Conservation (phyloP, 345 rosid species). For the Leavenworthia alabamica region DNA sequence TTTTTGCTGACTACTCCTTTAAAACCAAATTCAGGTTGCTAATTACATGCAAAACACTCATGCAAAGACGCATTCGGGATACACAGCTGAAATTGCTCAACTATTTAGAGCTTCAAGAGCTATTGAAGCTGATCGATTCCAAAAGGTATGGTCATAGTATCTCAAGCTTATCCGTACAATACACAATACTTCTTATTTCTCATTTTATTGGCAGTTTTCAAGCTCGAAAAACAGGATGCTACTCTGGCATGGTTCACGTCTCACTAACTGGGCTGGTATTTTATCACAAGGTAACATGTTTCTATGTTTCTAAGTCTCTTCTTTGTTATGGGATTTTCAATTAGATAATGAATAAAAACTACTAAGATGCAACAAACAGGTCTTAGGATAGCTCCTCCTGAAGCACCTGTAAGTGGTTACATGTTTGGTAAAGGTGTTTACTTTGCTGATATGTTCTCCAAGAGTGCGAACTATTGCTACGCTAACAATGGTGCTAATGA, state of each 20-base stretch:
- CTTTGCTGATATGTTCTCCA: conserved; percentile 96
- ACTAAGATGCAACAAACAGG: conserved; percentile 41
- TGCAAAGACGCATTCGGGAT: conserved; percentile 77
- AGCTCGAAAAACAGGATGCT: conserved; percentile 62
- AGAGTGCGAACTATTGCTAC: conserved; percentile 88
- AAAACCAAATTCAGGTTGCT: conserved; percentile 42
- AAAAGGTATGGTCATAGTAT: conserved; percentile 38
- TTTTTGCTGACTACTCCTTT: conserved; percentile 3
- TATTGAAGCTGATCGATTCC: conserved; percentile 54
- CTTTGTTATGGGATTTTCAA: background rate
- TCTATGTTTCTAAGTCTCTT: background rate
- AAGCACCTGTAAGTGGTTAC: conserved; percentile 86
- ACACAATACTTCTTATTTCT: background rate
- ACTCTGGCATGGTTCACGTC: conserved; percentile 94
- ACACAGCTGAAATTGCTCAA: conserved; percentile 60
- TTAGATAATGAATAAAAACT: background rate
- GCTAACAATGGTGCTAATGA: conserved; percentile 37
- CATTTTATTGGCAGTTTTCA: conserved; percentile 46
- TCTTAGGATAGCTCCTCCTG: conserved; percentile 92
- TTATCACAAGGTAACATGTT: conserved; percentile 72
- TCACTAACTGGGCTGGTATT: conserved; percentile 95
- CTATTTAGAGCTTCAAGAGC: conserved; percentile 57
- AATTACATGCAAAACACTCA: conserved; percentile 75
- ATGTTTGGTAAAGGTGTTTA: conserved; percentile 97
- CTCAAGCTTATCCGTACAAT: background rate